Evolutionary conservation across 208 protist genomes (phyloP).

Genomic region (Leishmania mexicana): DNA sequence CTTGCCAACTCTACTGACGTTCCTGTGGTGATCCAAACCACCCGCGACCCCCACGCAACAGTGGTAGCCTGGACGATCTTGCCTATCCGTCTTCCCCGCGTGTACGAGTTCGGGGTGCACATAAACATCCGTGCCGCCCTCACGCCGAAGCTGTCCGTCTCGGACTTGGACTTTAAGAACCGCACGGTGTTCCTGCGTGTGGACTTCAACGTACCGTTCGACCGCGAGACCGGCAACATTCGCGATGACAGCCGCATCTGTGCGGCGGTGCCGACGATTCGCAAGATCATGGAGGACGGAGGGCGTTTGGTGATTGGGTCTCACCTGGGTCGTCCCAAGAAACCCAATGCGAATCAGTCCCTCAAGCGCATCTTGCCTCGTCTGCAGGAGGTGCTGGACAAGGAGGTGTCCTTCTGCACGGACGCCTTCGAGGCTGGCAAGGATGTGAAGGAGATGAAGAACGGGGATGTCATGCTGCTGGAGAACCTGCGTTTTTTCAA

Average conservation of each 20-base stretch:
- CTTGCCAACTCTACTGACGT: conserved; percentile 62
- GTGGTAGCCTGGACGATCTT: conserved; percentile 89
- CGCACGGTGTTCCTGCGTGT: conserved; percentile 97
- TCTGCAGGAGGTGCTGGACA: conserved; percentile 90
- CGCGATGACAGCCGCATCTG: conserved; percentile 96
- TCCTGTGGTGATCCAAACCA: conserved; percentile 86
- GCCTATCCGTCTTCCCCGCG: conserved; percentile 70
- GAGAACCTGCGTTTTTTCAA: conserved; percentile 99
- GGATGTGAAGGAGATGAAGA: conserved; percentile 73
- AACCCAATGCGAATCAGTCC: conserved; percentile 90
- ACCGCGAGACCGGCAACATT: conserved; percentile 91
- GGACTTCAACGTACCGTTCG: conserved; percentile 99
- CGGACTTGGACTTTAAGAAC: conserved; percentile 85
- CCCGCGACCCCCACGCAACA: conserved; percentile 85
- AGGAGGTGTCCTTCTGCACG: conserved; percentile 59
- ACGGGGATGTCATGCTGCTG: conserved; percentile 96
- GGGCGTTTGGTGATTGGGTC: conserved; percentile 93
- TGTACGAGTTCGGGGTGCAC: conserved; percentile 90
- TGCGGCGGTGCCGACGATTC: conserved; percentile 96
- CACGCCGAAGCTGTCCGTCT: conserved; percentile 87
- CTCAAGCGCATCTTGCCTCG: conserved; percentile 91
- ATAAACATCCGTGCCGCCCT: conserved; percentile 88
- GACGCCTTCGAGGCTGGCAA: conserved; percentile 55
- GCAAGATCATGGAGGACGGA: conserved; percentile 93
- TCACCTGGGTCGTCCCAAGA: conserved; percentile 99